Percentiles rank a stretch among this genome's conserved stretches.
phyloP scores from a whole-genome alignment of 257 asterid genomes.

The Lithospermum erythrorhizon region DNA sequence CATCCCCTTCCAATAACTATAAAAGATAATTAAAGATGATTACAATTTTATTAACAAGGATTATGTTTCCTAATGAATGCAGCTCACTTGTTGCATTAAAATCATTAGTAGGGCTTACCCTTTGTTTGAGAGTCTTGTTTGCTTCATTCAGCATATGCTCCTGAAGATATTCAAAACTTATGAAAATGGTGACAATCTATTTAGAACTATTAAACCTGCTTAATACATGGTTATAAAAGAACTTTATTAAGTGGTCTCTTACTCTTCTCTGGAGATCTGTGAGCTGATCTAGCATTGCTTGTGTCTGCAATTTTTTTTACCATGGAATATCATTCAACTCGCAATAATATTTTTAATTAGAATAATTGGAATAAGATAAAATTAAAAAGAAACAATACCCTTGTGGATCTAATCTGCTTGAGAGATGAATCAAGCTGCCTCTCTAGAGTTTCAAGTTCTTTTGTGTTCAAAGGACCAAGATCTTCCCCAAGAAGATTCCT shows the following conservation, averaged over 20 bases:
- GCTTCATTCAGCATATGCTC: slow-evolving; percentile 96
- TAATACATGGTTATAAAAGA: background rate
- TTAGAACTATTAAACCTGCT: background rate
- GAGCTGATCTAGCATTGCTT: slow-evolving; percentile 89
- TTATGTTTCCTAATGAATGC: too few species aligned
- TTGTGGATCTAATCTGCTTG: slow-evolving; percentile 89
- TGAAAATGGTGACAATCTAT: background rate
- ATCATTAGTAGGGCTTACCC: slow-evolving; percentile 36
- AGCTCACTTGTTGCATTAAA: background rate
- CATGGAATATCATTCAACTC: background rate
- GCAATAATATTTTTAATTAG: too few species aligned
- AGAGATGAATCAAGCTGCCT: slow-evolving; percentile 90
- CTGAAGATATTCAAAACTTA: slow-evolving; percentile 22
- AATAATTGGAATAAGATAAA: background rate
- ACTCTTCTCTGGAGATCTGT: slow-evolving; percentile 87
- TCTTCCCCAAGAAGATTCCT: slow-evolving; percentile 98
- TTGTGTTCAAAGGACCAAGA: slow-evolving; percentile 88
- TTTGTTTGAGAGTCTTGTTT: slow-evolving; percentile 69
- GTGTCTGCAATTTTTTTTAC: slow-evolving; percentile 48
- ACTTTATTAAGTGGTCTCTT: background rate
- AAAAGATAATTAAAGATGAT: background rate
- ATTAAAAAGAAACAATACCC: slow-evolving; percentile 30
- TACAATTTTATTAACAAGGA: too few species aligned
- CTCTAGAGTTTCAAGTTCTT: slow-evolving; percentile 92
- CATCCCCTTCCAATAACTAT: slow-evolving; percentile 78